Evolutionary conservation across 306 rosid species (phyloP).

Genomic region (Medicago ruthenica): DNA sequence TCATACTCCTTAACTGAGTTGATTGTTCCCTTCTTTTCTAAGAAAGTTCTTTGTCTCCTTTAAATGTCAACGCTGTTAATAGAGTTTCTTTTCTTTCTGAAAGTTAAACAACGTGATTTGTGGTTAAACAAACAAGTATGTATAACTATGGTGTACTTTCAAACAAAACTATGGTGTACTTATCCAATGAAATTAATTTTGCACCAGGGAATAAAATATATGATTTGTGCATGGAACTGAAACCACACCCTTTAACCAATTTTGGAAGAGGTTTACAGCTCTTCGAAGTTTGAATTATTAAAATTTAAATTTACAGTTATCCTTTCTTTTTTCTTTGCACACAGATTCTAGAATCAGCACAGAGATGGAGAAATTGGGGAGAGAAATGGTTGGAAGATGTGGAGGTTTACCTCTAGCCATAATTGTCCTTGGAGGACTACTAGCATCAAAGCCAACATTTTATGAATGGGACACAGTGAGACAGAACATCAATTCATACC

Average conservation of each 20-base stretch:
- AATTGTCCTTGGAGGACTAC: slow-evolving; percentile 63
- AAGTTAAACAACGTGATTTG: slow-evolving; percentile 5
- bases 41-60: no score
- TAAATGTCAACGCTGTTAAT: not conserved
- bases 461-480: slow-evolving; percentile 56
- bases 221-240: slow-evolving; percentile 5
- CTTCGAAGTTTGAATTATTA: not conserved
- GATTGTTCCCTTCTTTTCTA: no score
- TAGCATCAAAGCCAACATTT: slow-evolving; percentile 59
- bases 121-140: not conserved
- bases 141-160: not conserved
- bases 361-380: slow-evolving; percentile 57
- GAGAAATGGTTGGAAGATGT: slow-evolving; percentile 65
- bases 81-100: not conserved
- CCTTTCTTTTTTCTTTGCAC: slow-evolving; percentile 4
- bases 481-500: slow-evolving; percentile 48
- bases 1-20: no score
- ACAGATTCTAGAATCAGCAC: slow-evolving; percentile 40
- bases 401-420: slow-evolving; percentile 67
- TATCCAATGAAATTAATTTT: not conserved
- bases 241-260: slow-evolving; percentile 12
- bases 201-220: slow-evolving; percentile 19
- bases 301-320: slow-evolving; percentile 22
- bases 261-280: not conserved
- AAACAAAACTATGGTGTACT: no score